Evolutionary conservation across 129 eudicot species (phyloP), one percentile per base, ranked within the genome.

Genomic region (Oenanthe sinensis): DNA sequence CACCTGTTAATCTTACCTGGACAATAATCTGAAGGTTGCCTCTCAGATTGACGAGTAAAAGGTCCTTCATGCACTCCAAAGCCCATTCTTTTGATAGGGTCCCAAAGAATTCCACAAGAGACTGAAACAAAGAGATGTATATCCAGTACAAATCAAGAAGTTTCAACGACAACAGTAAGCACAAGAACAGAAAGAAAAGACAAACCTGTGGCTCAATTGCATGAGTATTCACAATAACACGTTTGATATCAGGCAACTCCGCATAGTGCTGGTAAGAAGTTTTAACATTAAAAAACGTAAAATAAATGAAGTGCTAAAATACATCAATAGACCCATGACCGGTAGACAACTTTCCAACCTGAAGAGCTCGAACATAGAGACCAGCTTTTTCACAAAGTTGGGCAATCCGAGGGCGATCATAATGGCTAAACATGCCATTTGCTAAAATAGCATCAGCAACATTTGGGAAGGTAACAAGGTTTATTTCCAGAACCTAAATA

Each of bases 21-120:
- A 95, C 98, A 83, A 95, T 95, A 62, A 95, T 95, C 88, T 95
- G 98, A 82, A 95, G 98, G 85, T 95, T 95, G 81, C 98, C 98
- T 84, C 97, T 91, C 65, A 95, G 83, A 81, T 95, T 95, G 81
- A 95, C 97, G 82, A 95, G 85, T 72, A 95, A 83, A 79, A 95
- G 97, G 80, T 91, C 98, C 89, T 95, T 95, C 98, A 95, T 95
- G 81, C 98, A 95, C 86, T 95, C 98, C 60, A 95, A 74, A 0
- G 97, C 98, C 98, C 98, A 95, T 80, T 95, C 98, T 67, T 83
- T 79, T 19, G 98, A 95, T 69, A 95, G 90, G 28, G 98, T 95
- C 79, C 98, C 98, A 82, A 95, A 95, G 83, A 91, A 95, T 75
- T 95, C 98, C 42, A 95, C 98, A 44, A 95, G 97, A 54, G 98